Conservation (phyloP, 495 filamentous ascomycete species). For the Cercophora newfieldiana region DNA sequence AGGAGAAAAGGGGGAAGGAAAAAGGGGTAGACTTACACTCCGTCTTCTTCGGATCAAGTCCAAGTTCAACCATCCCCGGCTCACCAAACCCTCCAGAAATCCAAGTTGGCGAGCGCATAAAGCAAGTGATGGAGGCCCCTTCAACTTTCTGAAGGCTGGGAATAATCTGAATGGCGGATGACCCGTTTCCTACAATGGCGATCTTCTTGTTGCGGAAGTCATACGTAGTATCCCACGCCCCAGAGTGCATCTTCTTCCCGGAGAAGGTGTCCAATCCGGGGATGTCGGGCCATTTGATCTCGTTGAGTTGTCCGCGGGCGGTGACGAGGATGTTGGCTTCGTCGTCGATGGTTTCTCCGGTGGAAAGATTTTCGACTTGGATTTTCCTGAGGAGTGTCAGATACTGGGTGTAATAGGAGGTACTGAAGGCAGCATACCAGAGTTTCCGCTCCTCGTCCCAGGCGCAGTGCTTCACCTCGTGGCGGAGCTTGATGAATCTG, state of each 20-base stretch:
- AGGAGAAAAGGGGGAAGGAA: not conserved
- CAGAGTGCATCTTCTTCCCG: conserved; percentile 60
- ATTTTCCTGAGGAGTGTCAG: conserved; percentile 25
- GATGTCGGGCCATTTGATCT: conserved; percentile 59
- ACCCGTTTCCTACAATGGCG: conserved; percentile 57
- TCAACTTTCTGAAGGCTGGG: conserved; percentile 60
- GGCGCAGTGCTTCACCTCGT: conserved; percentile 38
- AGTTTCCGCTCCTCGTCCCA: conserved; percentile 59
- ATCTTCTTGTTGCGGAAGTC: conserved; percentile 53
- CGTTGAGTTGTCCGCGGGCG: conserved; percentile 65
- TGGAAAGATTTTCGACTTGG: conserved; percentile 33
- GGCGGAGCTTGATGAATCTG: conserved; percentile 44
- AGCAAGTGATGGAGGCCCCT: conserved; percentile 58
- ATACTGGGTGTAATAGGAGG: not conserved
- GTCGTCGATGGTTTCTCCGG: conserved; percentile 38
- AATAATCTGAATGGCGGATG: conserved; percentile 71
- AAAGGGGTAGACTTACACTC: conserved; percentile 33
- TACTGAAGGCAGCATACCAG: conserved; percentile 45
- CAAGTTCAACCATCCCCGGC: conserved; percentile 40
- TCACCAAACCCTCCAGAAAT: conserved; percentile 48
- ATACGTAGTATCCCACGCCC: conserved; percentile 47
- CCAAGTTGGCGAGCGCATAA: conserved; percentile 71
- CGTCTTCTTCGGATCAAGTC: conserved; percentile 37
- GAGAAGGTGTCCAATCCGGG: conserved; percentile 54
- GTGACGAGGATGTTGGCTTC: conserved; percentile 60